These are phyloP conservation scores for Taphrina wiesneri DNA, from an alignment of 1,139 yeast genomes.

Conservation along the genomic window DNA sequence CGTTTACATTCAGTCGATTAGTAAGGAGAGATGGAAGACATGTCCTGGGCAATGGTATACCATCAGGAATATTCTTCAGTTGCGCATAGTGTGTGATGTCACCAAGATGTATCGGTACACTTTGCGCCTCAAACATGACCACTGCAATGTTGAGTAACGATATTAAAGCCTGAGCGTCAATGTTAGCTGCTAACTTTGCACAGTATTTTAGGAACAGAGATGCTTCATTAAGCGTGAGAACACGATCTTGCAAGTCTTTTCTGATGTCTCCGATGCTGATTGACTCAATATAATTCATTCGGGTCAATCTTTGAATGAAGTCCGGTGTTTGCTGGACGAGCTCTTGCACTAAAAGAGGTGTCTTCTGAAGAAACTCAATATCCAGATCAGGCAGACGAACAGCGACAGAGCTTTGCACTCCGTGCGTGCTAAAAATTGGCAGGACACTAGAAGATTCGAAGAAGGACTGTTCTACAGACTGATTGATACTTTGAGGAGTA, in stretches of 20 bases:
- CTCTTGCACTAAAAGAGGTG: constrained; percentile 44
- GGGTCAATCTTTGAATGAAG: constrained; percentile 43
- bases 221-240: constrained; percentile 40
- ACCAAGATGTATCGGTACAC: constrained; percentile 41
- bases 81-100: constrained; percentile 40
- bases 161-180: constrained; percentile 32
- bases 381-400: constrained; percentile 44
- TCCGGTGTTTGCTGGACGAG: constrained; percentile 42
- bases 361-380: constrained; percentile 43
- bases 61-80: constrained; percentile 41
- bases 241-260: constrained; percentile 42
- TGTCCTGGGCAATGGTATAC: constrained; percentile 45
- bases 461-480: constrained; percentile 31
- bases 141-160: constrained; percentile 37
- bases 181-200: constrained; percentile 28
- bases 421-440: constrained; percentile 46
- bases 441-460: constrained; percentile 36
- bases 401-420: constrained; percentile 44
- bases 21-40: constrained; percentile 44
- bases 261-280: constrained; percentile 43
- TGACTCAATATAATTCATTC: constrained; percentile 41
- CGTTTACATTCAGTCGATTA: constrained; percentile 39
- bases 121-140: constrained; percentile 39
- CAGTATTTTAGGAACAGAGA: constrained; percentile 39
- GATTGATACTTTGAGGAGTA: constrained; percentile 26